These are phyloP conservation scores for Arctium minus DNA, from an alignment of 129 eudicot species.

Conservation along the genomic window DNA sequence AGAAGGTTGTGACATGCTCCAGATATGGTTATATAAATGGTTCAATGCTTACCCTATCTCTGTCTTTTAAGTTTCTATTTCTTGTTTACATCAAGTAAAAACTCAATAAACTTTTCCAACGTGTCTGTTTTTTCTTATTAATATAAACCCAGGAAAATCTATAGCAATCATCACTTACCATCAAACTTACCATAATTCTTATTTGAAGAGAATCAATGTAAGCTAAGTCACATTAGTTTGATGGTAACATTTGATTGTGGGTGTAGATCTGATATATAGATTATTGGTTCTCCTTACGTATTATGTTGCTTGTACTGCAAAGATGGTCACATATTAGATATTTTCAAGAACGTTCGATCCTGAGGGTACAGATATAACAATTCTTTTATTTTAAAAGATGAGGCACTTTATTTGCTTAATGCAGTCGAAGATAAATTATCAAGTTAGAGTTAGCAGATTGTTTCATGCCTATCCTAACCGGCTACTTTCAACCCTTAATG, in stretches of 20 bases:
- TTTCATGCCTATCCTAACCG: neutral
- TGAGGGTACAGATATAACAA: neutral
- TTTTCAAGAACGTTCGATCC: neutral
- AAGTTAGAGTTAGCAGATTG: neutral
- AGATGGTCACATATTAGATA: neutral
- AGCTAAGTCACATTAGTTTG: no score
- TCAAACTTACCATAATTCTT: no score
- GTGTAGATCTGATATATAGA: neutral
- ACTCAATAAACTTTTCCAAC: neutral
- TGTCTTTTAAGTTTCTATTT: neutral
- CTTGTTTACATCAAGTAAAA: neutral
- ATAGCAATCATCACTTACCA: neutral
- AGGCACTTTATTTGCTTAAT: neutral
- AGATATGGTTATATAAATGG: slow-evolving; percentile 87
- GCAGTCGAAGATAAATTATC: neutral
- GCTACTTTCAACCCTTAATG: neutral
- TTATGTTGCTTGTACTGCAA: neutral
- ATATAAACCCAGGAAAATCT: neutral
- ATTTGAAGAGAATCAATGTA: no score
- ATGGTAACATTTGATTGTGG: no score
- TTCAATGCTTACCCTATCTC: slow-evolving; percentile 29
- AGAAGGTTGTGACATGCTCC: slow-evolving; percentile 54
- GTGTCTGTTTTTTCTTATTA: neutral
- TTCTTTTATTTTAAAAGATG: neutral
- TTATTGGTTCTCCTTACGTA: neutral